These are phyloP conservation scores for Macrocybe gigantea DNA, from an alignment of 768 basidiomycete genomes.

Conservation along the genomic window DNA sequence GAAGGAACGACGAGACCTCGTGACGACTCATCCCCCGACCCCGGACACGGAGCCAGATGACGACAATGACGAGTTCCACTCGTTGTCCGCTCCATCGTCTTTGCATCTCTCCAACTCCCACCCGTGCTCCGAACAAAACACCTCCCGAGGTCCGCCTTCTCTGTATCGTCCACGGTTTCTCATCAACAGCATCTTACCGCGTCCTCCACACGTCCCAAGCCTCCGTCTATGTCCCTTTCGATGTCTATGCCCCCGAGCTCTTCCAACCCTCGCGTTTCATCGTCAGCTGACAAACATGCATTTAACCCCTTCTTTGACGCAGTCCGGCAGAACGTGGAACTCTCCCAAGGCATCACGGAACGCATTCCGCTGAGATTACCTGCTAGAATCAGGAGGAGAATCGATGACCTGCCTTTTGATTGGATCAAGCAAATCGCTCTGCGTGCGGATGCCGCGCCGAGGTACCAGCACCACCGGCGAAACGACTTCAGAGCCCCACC, in stretches of 20 bases:
- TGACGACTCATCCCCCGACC: constrained; percentile 43
- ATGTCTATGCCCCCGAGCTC: too few species aligned
- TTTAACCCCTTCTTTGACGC: constrained; percentile 95
- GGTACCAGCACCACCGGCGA: constrained; percentile 6
- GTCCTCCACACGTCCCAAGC: constrained; percentile 9
- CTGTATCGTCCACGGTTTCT: constrained; percentile 37
- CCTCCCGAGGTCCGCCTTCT: constrained; percentile 63
- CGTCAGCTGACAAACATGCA: constrained; percentile 24
- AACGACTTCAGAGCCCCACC: constrained; percentile 1
- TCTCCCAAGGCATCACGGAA: constrained; percentile 69
- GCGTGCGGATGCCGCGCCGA: constrained; percentile 8
- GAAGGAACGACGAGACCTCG: constrained; percentile 43
- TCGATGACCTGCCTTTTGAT: constrained; percentile 70
- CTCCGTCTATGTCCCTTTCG: constrained; percentile 7
- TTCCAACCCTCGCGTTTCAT: constrained; percentile 2
- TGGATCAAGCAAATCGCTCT: constrained; percentile 74
- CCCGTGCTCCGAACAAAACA: constrained; percentile 47
- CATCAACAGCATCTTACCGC: constrained; percentile 29
- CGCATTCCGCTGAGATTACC: constrained; percentile 70
- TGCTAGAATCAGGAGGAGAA: constrained; percentile 43
- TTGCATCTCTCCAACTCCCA: constrained; percentile 1
- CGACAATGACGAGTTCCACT: constrained; percentile 18
- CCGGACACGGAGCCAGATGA: constrained; percentile 52
- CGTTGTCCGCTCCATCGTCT: too few species aligned
- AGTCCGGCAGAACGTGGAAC: constrained; percentile 83